These are phyloP conservation scores for Piloderma croceum DNA, from an alignment of 768 basidiomycete genomes.

Conservation along the genomic window DNA sequence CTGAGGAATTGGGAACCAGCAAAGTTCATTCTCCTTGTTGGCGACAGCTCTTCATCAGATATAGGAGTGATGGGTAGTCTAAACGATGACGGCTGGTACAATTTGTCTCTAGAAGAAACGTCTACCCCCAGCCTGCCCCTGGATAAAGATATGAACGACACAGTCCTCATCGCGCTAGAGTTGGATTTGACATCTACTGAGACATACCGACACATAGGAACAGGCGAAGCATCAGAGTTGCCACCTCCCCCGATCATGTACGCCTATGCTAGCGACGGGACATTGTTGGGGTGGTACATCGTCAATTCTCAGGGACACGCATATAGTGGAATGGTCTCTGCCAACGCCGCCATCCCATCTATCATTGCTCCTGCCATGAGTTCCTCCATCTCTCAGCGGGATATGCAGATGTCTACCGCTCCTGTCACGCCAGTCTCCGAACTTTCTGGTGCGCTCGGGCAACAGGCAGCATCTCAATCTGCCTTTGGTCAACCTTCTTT, in stretches of 20 bases:
- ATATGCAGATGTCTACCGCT: background rate
- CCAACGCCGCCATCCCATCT: slow-evolving; percentile 24
- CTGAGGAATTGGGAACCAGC: slow-evolving; percentile 42
- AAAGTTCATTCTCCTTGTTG: slow-evolving; percentile 37
- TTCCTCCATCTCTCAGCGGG: background rate
- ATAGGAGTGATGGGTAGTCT: slow-evolving; percentile 40
- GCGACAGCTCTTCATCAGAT: slow-evolving; percentile 48
- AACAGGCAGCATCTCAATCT: slow-evolving; percentile 9
- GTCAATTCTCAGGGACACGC: slow-evolving; percentile 47
- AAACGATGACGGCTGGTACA: slow-evolving; percentile 35
- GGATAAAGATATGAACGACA: slow-evolving; percentile 65
- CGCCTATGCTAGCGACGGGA: slow-evolving; percentile 75
- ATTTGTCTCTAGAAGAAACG: slow-evolving; percentile 43
- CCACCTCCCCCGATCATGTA: slow-evolving; percentile 62
- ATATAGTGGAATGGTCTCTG: slow-evolving; percentile 50
- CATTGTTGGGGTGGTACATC: slow-evolving; percentile 66
- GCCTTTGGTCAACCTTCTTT: slow-evolving; percentile 15
- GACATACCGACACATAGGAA: slow-evolving; percentile 31
- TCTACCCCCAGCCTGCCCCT: slow-evolving; percentile 58
- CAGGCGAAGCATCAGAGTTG: slow-evolving; percentile 36
- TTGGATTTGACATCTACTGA: slow-evolving; percentile 56
- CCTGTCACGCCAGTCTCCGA: background rate
- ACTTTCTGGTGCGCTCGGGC: slow-evolving; percentile 17
- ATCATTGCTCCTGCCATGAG: slow-evolving; percentile 17
- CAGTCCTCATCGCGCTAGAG: slow-evolving; percentile 57